These are phyloP conservation scores for Gaeumannomyces tritici DNA, from an alignment of 2,329 filamentous ascomycete genomes.

Conservation along the genomic window DNA sequence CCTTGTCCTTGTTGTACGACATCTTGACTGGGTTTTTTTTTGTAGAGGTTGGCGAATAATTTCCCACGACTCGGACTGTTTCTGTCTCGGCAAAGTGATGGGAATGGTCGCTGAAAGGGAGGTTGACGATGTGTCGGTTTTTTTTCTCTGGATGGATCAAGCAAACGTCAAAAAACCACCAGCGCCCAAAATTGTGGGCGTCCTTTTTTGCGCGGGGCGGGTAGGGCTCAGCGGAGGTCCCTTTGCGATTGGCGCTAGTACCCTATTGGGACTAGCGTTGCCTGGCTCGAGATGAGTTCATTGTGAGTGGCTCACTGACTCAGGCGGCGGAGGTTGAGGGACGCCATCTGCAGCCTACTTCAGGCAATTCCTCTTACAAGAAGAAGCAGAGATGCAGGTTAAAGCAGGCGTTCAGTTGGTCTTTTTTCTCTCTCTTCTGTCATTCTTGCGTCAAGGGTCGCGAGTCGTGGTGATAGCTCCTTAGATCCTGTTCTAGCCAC, in stretches of 20 bases:
- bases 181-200: conserved; percentile 1
- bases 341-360: not conserved
- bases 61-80: conserved; percentile 69
- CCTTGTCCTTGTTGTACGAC: conserved; percentile 6
- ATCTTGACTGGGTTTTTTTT: conserved; percentile 2
- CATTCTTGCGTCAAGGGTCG: not conserved
- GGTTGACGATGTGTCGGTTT: not conserved
- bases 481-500: not conserved
- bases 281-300: not conserved
- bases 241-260: not conserved
- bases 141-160: conserved; percentile 1
- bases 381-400: not conserved
- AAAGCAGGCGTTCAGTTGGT: not conserved
- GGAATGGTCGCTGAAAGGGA: conserved; percentile 11
- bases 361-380: not conserved
- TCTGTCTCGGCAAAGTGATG: conserved; percentile 74
- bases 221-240: conserved; percentile 2
- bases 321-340: not conserved
- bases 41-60: not conserved
- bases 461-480: not conserved
- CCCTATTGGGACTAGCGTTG: not conserved
- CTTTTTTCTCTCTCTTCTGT: not conserved
- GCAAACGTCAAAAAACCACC: not conserved
- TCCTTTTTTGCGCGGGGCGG: conserved; percentile 3
- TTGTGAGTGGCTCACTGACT: not conserved